phyloP scores from a whole-genome alignment of 129 eudicot genomes.

The Flaveria ramosissima region DNA sequence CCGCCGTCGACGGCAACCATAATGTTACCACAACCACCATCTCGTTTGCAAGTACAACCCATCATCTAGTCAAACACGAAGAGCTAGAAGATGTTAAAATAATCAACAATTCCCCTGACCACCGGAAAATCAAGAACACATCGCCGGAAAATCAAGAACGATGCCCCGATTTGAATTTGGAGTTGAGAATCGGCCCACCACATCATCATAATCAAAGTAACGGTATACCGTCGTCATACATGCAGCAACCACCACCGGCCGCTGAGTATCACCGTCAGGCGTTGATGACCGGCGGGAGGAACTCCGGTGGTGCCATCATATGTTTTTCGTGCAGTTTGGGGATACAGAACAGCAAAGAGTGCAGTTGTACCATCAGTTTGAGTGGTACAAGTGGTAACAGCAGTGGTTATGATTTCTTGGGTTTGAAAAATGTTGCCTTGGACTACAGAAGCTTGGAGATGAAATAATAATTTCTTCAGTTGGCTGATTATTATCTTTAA shows the following conservation, averaged over 20 bases:
- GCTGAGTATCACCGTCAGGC: constrained; percentile 27
- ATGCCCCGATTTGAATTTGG: constrained; percentile 79
- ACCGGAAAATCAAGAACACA: constrained; percentile 22
- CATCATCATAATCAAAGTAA: constrained; percentile 27
- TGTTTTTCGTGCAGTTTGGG: constrained; percentile 91
- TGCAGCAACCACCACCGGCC: constrained; percentile 24
- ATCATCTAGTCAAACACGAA: constrained; percentile 37
- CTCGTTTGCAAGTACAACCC: constrained; percentile 25
- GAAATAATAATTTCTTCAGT: constrained; percentile 42
- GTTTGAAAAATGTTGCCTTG: constrained; percentile 71
- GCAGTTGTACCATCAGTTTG: constrained; percentile 44
- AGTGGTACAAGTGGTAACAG: constrained; percentile 41
- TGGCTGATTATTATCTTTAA: constrained; percentile 5
- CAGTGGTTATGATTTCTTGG: constrained; percentile 71
- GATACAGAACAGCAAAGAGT: constrained; percentile 64
- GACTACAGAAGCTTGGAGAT: constrained; percentile 94
- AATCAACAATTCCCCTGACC: constrained; percentile 15
- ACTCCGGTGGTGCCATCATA: constrained; percentile 23
- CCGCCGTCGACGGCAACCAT: constrained; percentile 14
- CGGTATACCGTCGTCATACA: background rate
- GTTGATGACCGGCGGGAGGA: constrained; percentile 60
- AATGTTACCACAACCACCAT: constrained; percentile 33
- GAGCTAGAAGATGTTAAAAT: constrained; percentile 24
- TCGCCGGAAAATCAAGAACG: constrained; percentile 42
- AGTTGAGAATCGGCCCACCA: constrained; percentile 83